Evolutionary conservation across 129 eudicot genomes (phyloP), one percentile per base, ranked within the genome.

Genomic region (Flaveria trinervia): DNA sequence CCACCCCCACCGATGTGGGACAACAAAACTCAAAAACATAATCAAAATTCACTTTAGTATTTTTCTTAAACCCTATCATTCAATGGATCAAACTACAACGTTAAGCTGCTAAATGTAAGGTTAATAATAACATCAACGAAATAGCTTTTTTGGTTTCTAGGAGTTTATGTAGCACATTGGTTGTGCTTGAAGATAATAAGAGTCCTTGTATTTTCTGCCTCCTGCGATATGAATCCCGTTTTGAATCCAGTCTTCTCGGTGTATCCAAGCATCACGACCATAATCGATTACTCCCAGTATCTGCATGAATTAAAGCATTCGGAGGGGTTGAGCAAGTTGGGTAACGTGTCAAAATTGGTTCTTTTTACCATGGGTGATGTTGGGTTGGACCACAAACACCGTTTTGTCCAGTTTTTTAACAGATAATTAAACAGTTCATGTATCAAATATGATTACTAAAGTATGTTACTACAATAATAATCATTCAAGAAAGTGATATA

Each of bases 231-330:
- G 96, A 78, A 94, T 85, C 51, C 98, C 98, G 52, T 74, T 88
- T 44, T 78, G 85, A 56, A 94, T 84, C 98, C 98, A 94, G 61
- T 94, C 97, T 83, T 91, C 98, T 25, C 98, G 88, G 78, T 89
- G 93, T 85, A 94, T 91, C 98, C 98, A 94, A 17, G 96, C 96
- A 22, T 94, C 97, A 22, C 92, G 89, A 17, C 88, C 83, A 16
- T 81, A 89, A 83, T 94, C 97, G 75, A 94, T 90, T 28, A 94
- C 84, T 0, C 96, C 98, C 16, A 94, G 81, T 81, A 94, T 83
- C 98, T 94, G 88, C 82, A 81, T 2, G 61, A 41, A 54, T 44
- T 0, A 30, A 61, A 28, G 41, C 61, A 16, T 11, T 71, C 9
- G 36, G 0, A 10, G 0, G 36, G 65, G 16, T 59, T 16, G 33